Evolutionary conservation across 768 basidiomycete genomes (phyloP).

Genomic region (Tubosaeta sp.): DNA sequence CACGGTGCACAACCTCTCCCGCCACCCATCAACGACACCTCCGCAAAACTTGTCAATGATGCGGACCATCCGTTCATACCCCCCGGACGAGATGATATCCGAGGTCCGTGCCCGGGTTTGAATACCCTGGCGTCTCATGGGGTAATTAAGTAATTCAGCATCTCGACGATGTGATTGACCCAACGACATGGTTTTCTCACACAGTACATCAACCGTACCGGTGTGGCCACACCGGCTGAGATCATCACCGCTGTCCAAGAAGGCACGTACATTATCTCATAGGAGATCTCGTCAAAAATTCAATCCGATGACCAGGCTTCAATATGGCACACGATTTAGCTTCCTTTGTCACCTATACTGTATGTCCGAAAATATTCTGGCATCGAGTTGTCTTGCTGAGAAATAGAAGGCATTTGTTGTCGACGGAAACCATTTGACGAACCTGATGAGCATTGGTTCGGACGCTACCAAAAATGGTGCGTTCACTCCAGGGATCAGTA

Average conservation of each 20-base stretch:
- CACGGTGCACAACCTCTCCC: slow-evolving; percentile 23
- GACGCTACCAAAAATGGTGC: slow-evolving; percentile 13
- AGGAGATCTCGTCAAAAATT: neutral
- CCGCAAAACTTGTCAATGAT: slow-evolving; percentile 21
- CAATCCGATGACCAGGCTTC: slow-evolving; percentile 10
- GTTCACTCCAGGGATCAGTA: slow-evolving; percentile 15
- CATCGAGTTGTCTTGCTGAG: neutral
- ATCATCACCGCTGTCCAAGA: slow-evolving; percentile 23
- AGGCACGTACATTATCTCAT: slow-evolving; percentile 2
- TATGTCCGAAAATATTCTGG: neutral
- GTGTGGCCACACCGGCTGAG: slow-evolving; percentile 21
- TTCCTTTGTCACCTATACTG: slow-evolving; percentile 17
- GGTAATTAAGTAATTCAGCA: slow-evolving; percentile 9
- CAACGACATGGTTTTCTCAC: neutral
- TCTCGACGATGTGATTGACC: neutral
- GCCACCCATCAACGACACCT: slow-evolving; percentile 19
- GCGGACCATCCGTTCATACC: slow-evolving; percentile 13
- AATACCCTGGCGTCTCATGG: slow-evolving; percentile 26
- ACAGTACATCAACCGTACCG: slow-evolving; percentile 17
- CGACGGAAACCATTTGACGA: slow-evolving; percentile 25
- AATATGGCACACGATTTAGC: slow-evolving; percentile 23
- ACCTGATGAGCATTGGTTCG: slow-evolving; percentile 24
- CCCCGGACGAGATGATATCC: slow-evolving; percentile 16
- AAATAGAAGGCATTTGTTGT: slow-evolving; percentile 20
- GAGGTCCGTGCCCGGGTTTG: slow-evolving; percentile 24